Conservation (phyloP, 2,329 filamentous ascomycete genomes). For the Davidsoniella eucalypti region DNA sequence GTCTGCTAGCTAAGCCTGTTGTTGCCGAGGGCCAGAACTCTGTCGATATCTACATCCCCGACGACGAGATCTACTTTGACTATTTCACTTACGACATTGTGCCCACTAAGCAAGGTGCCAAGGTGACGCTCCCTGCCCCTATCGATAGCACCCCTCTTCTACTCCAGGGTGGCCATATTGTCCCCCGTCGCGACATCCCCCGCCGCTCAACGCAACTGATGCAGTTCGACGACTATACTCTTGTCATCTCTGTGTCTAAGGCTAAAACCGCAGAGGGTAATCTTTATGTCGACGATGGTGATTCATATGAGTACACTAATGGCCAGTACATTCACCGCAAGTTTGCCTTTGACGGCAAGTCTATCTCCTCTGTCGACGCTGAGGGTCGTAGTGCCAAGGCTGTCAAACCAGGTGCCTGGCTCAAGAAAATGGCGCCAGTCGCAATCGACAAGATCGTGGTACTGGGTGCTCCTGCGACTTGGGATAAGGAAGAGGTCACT, state of each 20-base stretch:
- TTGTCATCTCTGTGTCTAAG: constrained; percentile 45
- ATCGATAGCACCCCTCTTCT: constrained; percentile 77
- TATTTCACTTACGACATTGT: constrained; percentile 79
- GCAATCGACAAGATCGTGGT: constrained; percentile 71
- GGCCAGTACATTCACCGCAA: constrained; percentile 78
- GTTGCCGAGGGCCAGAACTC: constrained; percentile 57
- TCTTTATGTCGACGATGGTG: constrained; percentile 84
- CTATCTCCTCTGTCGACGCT: constrained; percentile 54
- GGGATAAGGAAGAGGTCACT: constrained; percentile 46
- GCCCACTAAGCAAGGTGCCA: constrained; percentile 50
- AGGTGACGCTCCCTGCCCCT: constrained; percentile 54
- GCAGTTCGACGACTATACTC: constrained; percentile 88
- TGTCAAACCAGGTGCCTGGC: constrained; percentile 48
- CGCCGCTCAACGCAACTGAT: constrained; percentile 75
- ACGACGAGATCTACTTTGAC: constrained; percentile 82
- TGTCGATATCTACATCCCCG: constrained; percentile 72
- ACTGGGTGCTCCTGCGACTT: constrained; percentile 58
- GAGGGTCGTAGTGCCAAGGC: constrained; percentile 37
- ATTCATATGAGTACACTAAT: constrained; percentile 72
- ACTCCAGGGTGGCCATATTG: constrained; percentile 84
- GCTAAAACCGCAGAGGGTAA: constrained; percentile 54
- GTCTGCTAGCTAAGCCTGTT: constrained; percentile 83
- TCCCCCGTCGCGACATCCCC: constrained; percentile 76
- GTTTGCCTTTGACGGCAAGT: constrained; percentile 48
- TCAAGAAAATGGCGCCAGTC: constrained; percentile 64